These are phyloP conservation scores for Phylloporus gajari DNA, from an alignment of 1,284 basidiomycete genomes.

Conservation along the genomic window DNA sequence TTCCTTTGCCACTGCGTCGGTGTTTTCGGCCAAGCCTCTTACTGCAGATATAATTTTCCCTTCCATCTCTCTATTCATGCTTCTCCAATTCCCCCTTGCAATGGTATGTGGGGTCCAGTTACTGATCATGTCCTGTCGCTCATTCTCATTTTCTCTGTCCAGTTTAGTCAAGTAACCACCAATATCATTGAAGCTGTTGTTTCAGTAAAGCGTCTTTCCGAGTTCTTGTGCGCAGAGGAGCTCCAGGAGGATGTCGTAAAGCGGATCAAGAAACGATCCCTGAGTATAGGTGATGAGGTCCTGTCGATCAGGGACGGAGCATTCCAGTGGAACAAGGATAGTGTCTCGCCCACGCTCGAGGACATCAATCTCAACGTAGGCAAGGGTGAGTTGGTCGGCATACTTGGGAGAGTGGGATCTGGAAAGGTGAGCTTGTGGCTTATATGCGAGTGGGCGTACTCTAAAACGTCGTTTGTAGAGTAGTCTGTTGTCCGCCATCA, in stretches of 20 bases:
- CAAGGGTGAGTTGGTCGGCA: slow-evolving; percentile 88
- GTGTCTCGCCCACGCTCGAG: slow-evolving; percentile 73
- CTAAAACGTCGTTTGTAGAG: slow-evolving; percentile 53
- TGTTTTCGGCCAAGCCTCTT: slow-evolving; percentile 74
- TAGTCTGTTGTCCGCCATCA: slow-evolving; percentile 77
- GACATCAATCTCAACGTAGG: slow-evolving; percentile 80
- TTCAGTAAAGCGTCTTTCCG: slow-evolving; percentile 82
- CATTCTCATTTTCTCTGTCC: slow-evolving; percentile 37
- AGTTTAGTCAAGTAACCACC: slow-evolving; percentile 78
- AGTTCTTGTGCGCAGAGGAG: slow-evolving; percentile 84
- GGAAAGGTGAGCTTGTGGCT: slow-evolving; percentile 73
- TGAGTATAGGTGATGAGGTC: slow-evolving; percentile 73
- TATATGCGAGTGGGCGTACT: background rate
- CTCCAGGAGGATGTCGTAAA: slow-evolving; percentile 80
- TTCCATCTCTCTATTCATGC: slow-evolving; percentile 91
- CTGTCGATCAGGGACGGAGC: slow-evolving; percentile 79
- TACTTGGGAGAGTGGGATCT: slow-evolving; percentile 91
- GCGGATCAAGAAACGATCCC: slow-evolving; percentile 54
- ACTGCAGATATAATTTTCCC: slow-evolving; percentile 96
- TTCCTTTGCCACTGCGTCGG: slow-evolving; percentile 85
- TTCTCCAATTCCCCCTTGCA: slow-evolving; percentile 88
- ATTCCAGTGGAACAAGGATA: slow-evolving; percentile 79
- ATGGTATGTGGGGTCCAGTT: slow-evolving; percentile 62
- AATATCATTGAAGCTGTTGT: slow-evolving; percentile 89
- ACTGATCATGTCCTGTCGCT: slow-evolving; percentile 58